Evolutionary conservation across 805 yeast genomes (phyloP).

Genomic region (Kodamaea hsintzibuensis): DNA sequence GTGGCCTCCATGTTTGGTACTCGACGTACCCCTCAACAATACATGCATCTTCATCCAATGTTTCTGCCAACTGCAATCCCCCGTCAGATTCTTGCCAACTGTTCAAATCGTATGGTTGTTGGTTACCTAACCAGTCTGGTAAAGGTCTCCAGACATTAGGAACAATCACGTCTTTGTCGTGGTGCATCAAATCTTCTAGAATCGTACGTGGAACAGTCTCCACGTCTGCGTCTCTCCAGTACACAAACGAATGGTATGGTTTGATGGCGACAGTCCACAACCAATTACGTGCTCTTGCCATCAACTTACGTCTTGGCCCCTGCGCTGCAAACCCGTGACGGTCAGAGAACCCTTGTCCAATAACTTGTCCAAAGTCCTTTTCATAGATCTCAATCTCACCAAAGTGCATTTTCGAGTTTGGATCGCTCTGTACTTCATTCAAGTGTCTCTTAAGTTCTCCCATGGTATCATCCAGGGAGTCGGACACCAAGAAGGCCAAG

Average conservation of each 20-base stretch:
- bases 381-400: conserved; percentile 86
- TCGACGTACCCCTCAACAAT: conserved; percentile 97
- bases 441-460: conserved; percentile 60
- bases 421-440: conserved; percentile 62
- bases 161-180: conserved; percentile 86
- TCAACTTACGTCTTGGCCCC: conserved; percentile 89
- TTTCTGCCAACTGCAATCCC: conserved; percentile 72
- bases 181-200: conserved; percentile 90
- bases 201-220: conserved; percentile 84
- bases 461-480: conserved; percentile 87
- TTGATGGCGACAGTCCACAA: conserved; percentile 78
- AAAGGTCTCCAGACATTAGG: conserved; percentile 93
- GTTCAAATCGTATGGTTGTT: conserved; percentile 82
- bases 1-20: conserved; percentile 98
- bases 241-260: conserved; percentile 94
- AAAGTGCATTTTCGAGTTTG: conserved; percentile 62
- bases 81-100: conserved; percentile 88
- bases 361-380: conserved; percentile 89
- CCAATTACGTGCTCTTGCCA: conserved; percentile 98
- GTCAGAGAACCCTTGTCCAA: conserved; percentile 91
- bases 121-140: conserved; percentile 83
- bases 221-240: conserved; percentile 98
- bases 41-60: conserved; percentile 88
- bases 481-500: conserved; percentile 81
- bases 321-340: conserved; percentile 96